Evolutionary conservation across 2,329 filamentous ascomycete genomes (phyloP).

Genomic region (Pseudogymnoascus sp.): DNA sequence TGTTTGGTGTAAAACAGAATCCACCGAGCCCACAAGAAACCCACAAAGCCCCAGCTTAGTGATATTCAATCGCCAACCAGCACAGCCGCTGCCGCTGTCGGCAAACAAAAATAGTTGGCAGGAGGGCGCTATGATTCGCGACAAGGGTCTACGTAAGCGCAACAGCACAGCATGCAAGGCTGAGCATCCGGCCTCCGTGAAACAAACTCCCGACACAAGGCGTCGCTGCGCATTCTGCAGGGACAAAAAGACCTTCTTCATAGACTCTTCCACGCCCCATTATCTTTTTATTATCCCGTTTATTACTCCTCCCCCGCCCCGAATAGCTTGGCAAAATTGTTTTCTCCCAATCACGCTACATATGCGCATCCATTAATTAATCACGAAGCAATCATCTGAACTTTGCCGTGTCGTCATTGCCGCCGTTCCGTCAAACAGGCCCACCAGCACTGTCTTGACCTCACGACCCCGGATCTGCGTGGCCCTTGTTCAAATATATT

Average conservation of each 20-base stretch:
- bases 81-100: neutral
- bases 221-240: neutral
- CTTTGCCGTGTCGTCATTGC: conserved; percentile 1
- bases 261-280: neutral
- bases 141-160: conserved; percentile 6
- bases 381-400: neutral
- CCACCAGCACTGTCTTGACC: neutral
- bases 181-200: neutral
- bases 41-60: neutral
- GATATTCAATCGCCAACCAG: neutral
- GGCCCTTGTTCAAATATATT: neutral
- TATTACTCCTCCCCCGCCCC: neutral
- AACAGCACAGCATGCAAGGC: neutral
- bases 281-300: neutral
- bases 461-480: neutral
- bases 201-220: neutral
- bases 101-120: neutral
- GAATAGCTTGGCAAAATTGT: neutral
- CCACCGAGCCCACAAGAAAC: neutral
- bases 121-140: neutral
- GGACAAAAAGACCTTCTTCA: neutral
- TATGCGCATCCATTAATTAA: neutral
- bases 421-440: neutral
- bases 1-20: neutral
- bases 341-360: neutral